Base-by-base conservation (phyloP, 2,329 filamentous ascomycete species). In the Salinomyces thailandicus region DNA sequence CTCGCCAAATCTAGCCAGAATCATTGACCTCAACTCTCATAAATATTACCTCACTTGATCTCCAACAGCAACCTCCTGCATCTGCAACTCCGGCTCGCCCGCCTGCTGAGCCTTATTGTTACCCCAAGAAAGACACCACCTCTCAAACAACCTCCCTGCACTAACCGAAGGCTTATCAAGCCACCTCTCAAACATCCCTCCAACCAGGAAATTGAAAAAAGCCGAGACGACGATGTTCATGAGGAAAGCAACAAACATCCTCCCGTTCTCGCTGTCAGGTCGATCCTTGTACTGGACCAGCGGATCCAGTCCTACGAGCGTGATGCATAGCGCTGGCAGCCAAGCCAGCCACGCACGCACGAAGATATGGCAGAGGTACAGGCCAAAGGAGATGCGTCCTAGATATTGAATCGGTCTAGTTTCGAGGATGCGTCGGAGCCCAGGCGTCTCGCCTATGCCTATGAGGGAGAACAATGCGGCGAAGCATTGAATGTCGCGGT, bases 301-400 rank as follows among this genome's bases (percentile, higher is more conserved):
- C 9, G 22, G 9, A 8, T 8, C 9, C 22, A 26, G 22, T n/a
- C 22, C 22, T 9, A 26, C 22, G 9, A 26, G 9, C n/a, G 22
- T n/a, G 22, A 26, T 8, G 22, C 22, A 26, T 3, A 8, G 9
- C n/a, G 9, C 9, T 26, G 9, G 22, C 3, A 26, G 9, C 9
- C 9, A n/a, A 8, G 9, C 9, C 22, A 26, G n/a, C 22, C 22
- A 26, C n/a, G 22, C 22, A 9, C 22, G 9, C n/a, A 26, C 22
- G 22, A 26, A 26, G 22, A 26, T 26, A 26, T 31, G 28, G 28
- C 28, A 31, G 11, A 31, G 14, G 15, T 31, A 31, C 15, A 31
- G 28, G 11, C n/a, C 28, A 15, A 13, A 31, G 9, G 28, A 31
- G 28, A 31, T 31, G n/a, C 15, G 28, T 12, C n/a, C 28, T 12